Conservation (phyloP, 2,329 filamentous ascomycete genomes). For the Monosporascus ibericus region DNA sequence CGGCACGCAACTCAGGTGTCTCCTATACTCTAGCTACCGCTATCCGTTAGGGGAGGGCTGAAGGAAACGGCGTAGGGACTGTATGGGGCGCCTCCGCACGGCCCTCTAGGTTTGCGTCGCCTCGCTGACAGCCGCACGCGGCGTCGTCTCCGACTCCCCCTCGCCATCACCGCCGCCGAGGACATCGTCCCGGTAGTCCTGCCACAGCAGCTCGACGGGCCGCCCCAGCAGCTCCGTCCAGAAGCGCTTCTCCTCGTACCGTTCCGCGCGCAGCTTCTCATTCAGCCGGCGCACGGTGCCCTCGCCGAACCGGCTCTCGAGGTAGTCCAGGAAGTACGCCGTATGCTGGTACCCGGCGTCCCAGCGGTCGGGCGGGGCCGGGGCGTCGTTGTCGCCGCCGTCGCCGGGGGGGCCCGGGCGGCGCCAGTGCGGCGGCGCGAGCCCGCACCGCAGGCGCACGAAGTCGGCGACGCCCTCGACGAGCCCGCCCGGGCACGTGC, state of each 20-base stretch:
- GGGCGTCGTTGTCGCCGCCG: constrained; percentile 5
- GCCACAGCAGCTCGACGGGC: constrained; percentile 65
- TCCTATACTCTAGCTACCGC: no score
- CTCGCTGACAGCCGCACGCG: constrained; percentile 5
- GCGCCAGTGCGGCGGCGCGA: constrained; percentile 82
- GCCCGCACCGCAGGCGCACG: constrained; percentile 68
- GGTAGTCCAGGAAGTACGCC: constrained; percentile 82
- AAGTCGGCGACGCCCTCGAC: constrained; percentile 93
- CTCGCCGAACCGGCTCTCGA: constrained; percentile 61
- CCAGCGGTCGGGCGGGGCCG: constrained; percentile 51
- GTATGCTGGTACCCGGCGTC: constrained; percentile 87
- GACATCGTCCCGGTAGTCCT: constrained; percentile 53
- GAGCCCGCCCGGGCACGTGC: constrained; percentile 64
- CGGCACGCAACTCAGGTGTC: no score
- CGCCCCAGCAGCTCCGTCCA: constrained; percentile 64
- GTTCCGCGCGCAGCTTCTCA: constrained; percentile 54
- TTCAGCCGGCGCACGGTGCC: constrained; percentile 60
- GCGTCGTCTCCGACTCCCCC: not conserved
- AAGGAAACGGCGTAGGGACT: not conserved
- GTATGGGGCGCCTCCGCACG: not conserved
- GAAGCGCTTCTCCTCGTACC: constrained; percentile 60
- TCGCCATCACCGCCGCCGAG: constrained; percentile 13
- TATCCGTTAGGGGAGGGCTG: no score
- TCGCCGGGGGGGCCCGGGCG: constrained; percentile 32
- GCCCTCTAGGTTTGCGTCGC: constrained; percentile 10